Base-by-base conservation (phyloP, 805 yeast genomes). In the Metschnikowia similis region DNA sequence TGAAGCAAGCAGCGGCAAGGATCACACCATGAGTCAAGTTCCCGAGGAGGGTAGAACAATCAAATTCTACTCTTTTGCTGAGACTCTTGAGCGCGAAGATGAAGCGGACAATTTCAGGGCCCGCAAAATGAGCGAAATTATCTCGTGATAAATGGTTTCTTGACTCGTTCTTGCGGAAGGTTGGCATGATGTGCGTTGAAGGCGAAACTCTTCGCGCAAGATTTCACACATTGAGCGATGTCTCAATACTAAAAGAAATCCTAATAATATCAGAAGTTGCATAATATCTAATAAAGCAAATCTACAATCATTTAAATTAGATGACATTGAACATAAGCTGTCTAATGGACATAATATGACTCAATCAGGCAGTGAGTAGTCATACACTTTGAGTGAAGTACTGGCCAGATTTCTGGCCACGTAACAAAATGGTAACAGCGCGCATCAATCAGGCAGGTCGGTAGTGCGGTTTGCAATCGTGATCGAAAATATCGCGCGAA, bases 51-150 rank as follows among this genome's bases (percentile, higher is more conserved):
- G 48, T 21, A 36, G 56, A n/a, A 62, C 67, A 8, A 62, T 66
- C 35, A 65, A 66, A 32, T 66, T 59, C 44, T 66, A 64, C 50
- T 64, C 67, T n/a, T 66, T 58, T 54, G 70, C 69, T 2, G 71
- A 66, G 31, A 61, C 66, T 55, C 47, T 64, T 10, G 56, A 56
- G 34, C 57, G 62, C 38, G 68, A 65, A 45, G 51, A 48, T 17
- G 50, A 52, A 26, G 45, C 37, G 4, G 56, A 56, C 14, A 39
- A 30, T 14, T 51, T 51, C 44, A 47, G 44, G n/a, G 28, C 50
- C 26, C 21, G 27, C 8, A 35, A 41, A 17, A 45, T 47, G 45
- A 43, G 54, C 27, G 50, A 48, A 13, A 27, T 48, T n/a, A 38
- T 45, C 14, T 37, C 27, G 14, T 44, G 34, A 29, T 5, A 16